These are phyloP conservation scores for Spergularia azorica DNA, from an alignment of 179 eudicot genomes.

Conservation along the genomic window DNA sequence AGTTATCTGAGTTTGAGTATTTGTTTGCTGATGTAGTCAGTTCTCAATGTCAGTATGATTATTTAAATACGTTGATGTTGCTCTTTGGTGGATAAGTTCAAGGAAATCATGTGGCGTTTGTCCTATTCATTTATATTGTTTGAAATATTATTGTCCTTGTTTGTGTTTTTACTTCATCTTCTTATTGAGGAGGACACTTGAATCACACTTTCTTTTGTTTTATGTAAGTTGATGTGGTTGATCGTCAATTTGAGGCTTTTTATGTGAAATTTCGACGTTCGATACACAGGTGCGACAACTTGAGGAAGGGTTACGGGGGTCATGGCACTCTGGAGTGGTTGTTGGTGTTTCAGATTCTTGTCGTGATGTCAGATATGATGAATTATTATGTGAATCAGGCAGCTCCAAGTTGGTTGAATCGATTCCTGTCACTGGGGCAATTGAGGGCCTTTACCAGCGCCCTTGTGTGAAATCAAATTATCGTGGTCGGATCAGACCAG, in stretches of 20 bases:
- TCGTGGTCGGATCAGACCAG: constrained; percentile 51
- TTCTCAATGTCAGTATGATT: neutral
- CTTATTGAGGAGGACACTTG: neutral
- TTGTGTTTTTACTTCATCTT: neutral
- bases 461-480: constrained; percentile 36
- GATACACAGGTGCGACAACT: constrained; percentile 46
- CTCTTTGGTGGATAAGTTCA: neutral
- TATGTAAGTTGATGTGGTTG: constrained; percentile 1
- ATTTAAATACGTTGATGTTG: neutral
- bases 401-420: constrained; percentile 45
- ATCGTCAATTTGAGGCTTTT: neutral
- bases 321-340: constrained; percentile 51
- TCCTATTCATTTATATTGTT: neutral
- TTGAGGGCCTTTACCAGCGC: constrained; percentile 47
- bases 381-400: constrained; percentile 45
- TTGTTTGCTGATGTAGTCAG: neutral
- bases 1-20: neutral
- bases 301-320: constrained; percentile 47
- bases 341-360: constrained; percentile 40
- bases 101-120: neutral
- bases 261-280: neutral
- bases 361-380: constrained; percentile 40
- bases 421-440: constrained; percentile 46
- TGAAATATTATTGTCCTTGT: neutral
- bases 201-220: neutral